Evolutionary conservation across 352 stramenopile genomes (phyloP), one percentile per base, ranked within the genome.

Genomic region (Globisporangium mamillatum): DNA sequence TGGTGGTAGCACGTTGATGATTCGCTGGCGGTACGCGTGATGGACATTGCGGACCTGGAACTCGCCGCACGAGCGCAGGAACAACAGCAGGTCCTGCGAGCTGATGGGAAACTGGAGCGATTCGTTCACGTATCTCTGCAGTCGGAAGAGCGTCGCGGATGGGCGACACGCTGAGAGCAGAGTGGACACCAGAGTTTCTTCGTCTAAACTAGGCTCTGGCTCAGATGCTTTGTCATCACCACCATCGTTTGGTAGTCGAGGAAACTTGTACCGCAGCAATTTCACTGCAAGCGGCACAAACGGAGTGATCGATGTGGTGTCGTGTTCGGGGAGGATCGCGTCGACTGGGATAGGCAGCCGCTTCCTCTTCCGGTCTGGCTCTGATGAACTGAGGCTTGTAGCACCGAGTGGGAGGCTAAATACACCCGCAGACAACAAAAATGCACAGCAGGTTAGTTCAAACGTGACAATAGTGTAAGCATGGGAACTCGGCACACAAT

Each of bases 111-210:
- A 65, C 20, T 72, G 57, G 27, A 93, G 67, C 29, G 73, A 25
- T 20, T 91, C 80, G 32, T 80, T 66, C 46, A 87, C 75, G 60
- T 81, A 86, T 7, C 81, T 81, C 46, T 91, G 80, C 38, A 93
- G 63, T 5, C 72, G 77, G 55, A 83, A 91, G 0, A 93, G 67
- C 41, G 85, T 92, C 7, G 82, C 75, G 14, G 80, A 87, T 36
- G 83, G 85, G 16, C 78, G 67, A 61, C 85, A 91, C 16, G 79
- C 61, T 2, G 24, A 14, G 0, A 76, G 63, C 1, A 93, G 74
- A 25, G 72, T 69, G 5, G 77, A 41, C 3, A 74, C 58, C 10
- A 88, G 61, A 3, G 63, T 63, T n/a, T 84, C 71, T 24, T 69
- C 70, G 55, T 86, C 78, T 16, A 77, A 74, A 38, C 22, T 55